Conservation (phyloP, 176 grass and related monocot genomes). For the Saccharum spontaneum region DNA sequence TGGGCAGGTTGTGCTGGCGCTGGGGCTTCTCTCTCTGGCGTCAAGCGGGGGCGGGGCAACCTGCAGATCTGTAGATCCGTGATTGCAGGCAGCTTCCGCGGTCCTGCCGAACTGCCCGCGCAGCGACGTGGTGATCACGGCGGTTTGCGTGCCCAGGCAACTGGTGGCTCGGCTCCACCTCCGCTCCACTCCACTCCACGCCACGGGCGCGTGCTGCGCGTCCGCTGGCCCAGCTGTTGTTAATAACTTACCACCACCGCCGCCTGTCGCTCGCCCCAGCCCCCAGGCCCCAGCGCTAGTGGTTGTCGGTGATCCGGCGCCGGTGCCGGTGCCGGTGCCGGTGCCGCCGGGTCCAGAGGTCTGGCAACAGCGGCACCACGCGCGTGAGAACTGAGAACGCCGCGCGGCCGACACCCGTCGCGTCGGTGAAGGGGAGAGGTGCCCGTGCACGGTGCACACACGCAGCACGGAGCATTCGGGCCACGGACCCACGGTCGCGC, state of each 20-base stretch:
- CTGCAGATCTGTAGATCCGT: slow-evolving; percentile 14
- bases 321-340: background rate
- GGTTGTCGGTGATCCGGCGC: background rate
- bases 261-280: no score
- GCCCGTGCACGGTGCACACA: background rate
- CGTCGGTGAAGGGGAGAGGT: background rate
- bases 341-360: background rate
- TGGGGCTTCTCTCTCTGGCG: background rate
- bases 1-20: background rate
- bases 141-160: background rate
- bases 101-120: background rate
- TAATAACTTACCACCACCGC: background rate
- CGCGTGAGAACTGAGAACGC: background rate
- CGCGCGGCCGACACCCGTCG: background rate
- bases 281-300: background rate
- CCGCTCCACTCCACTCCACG: background rate
- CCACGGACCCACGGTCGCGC: background rate
- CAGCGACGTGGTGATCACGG: slow-evolving; percentile 2
- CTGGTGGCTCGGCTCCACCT: background rate
- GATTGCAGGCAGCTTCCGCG: background rate
- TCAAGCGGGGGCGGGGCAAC: no score
- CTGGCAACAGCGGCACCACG: background rate
- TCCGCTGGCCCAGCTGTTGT: background rate
- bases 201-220: no score
- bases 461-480: no score